Conservation (phyloP, 352 stramenopile species). For the Pythium pyrilobum region DNA sequence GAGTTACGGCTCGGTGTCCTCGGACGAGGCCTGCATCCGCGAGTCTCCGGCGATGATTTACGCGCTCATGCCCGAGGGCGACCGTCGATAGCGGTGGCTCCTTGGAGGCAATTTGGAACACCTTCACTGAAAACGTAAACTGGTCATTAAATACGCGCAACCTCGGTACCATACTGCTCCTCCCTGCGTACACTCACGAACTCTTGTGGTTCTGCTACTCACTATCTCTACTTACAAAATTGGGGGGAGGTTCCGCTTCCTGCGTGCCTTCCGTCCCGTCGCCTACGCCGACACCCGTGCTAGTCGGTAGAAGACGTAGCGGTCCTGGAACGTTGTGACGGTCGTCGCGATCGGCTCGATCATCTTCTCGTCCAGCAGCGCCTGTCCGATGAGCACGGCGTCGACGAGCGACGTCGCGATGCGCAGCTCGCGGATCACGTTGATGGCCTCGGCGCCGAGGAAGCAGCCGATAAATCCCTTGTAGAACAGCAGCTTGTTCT, state of each 20-base stretch:
- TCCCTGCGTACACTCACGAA: not conserved
- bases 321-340: constrained; percentile 78
- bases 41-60: constrained; percentile 8
- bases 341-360: constrained; percentile 72
- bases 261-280: no score
- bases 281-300: constrained; percentile 28
- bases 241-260: no score
- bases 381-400: constrained; percentile 75
- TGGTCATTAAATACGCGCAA: constrained; percentile 22
- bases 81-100: constrained; percentile 13
- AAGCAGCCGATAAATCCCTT: constrained; percentile 83
- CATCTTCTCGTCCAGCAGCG: constrained; percentile 68
- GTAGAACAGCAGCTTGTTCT: constrained; percentile 87
- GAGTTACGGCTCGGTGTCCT: constrained; percentile 15
- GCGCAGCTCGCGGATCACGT: constrained; percentile 71
- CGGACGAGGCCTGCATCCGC: constrained; percentile 15
- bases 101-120: not conserved
- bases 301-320: constrained; percentile 84
- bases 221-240: not conserved
- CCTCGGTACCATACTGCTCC: constrained; percentile 11
- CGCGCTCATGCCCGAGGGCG: constrained; percentile 15
- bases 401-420: constrained; percentile 70
- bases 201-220: not conserved
- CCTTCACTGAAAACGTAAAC: not conserved
- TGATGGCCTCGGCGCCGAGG: constrained; percentile 78